Evolutionary conservation across 768 basidiomycete genomes (phyloP).

Genomic region (Serendipita sp.): DNA sequence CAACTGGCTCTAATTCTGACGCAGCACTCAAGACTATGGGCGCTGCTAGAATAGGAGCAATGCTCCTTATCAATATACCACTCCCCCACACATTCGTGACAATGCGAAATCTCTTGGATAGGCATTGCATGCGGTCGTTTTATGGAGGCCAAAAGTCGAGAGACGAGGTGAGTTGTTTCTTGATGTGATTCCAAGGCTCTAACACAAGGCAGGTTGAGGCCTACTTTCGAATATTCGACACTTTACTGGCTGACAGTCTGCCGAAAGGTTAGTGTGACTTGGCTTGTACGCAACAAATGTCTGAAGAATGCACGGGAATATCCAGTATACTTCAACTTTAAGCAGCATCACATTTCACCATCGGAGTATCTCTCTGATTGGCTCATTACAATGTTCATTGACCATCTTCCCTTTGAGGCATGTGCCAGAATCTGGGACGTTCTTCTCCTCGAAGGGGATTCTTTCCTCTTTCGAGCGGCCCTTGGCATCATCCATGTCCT

Average conservation of each 20-base stretch:
- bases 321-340: conserved; percentile 85
- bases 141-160: conserved; percentile 53
- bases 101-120: conserved; percentile 71
- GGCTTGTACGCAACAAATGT: background rate
- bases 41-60: conserved; percentile 45
- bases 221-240: conserved; percentile 88
- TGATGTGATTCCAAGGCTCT: conserved; percentile 1
- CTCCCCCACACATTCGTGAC: conserved; percentile 52
- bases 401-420: conserved; percentile 82
- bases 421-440: conserved; percentile 86
- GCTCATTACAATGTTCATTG: conserved; percentile 64
- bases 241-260: conserved; percentile 81
- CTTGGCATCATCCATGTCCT: conserved; percentile 71
- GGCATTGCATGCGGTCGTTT: conserved; percentile 74
- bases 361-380: conserved; percentile 69
- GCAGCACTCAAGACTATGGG: conserved; percentile 11
- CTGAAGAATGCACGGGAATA: background rate
- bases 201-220: conserved; percentile 52
- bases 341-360: conserved; percentile 82
- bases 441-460: conserved; percentile 58
- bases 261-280: conserved; percentile 53
- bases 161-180: conserved; percentile 52
- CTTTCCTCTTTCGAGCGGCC: conserved; percentile 73
- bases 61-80: conserved; percentile 75
- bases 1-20: background rate